Base-by-base conservation (phyloP, 768 basidiomycete species). In the Podaxis sp. region DNA sequence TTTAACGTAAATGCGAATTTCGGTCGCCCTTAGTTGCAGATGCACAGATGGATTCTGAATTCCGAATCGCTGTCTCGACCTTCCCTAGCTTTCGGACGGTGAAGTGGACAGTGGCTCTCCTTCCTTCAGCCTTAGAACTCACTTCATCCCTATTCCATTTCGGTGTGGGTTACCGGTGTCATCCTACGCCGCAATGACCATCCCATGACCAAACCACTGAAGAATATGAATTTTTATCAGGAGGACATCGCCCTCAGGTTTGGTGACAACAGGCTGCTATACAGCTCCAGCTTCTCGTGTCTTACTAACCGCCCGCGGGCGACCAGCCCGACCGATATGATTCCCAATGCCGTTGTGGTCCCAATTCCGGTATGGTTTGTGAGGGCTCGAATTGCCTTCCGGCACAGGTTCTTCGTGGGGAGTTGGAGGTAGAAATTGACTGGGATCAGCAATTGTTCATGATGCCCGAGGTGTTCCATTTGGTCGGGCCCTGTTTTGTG, bases 141-240 rank as follows among this genome's bases (percentile, higher is more conserved):
- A 11, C 2, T 27, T 42, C 9, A 16, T 44, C 47, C 14, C 13
- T n/a, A 55, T 55, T 25, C 36, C 13, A 40, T 58, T 37, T 37
- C 47, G 35, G 28, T 35, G 32, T 58, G 35, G 35, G 23, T 35
- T 23, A 37, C 37, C 46, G 23, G 25, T 38, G 47, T 50, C 36
- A 50, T 21, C 14, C 48, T 37, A 35, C 14, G 57, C 57, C 57
- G 57, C 50, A 58, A 58, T 50, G 32, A 47, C 21, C 32, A 48
- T 37, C 46, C 18, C 57, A 57, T 50, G 57, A 48, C 37, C 47
- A n/a, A n/a, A 16, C 14, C 18, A 18, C 32, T 44, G 32, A 32
- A 35, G 7, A 21, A 9, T 44, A 46, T 57, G 55, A 47, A 37
- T 48, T 36, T 36, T 58, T 58, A 48, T 58, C 36, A 58, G n/a